A percentile compares a stretch with the other conserved stretches of the same genome.
These are phyloP conservation scores for Haematococcus lacustris DNA, from an alignment of 139 green algal genomes.

Conservation along the genomic window DNA sequence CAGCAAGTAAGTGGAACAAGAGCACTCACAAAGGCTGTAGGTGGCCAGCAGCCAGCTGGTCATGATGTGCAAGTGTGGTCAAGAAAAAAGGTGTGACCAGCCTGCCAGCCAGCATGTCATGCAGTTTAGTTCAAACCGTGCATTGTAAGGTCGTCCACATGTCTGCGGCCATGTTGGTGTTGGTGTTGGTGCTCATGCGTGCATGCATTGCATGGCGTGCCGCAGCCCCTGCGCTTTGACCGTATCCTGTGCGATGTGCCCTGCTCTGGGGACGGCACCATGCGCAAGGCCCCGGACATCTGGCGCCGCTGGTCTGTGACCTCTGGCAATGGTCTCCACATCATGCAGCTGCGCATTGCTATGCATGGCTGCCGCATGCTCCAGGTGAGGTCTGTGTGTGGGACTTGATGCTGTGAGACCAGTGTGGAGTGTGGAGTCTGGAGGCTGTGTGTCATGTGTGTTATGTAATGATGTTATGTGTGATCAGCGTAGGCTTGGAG, in stretches of 20 bases:
- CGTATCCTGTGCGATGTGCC: slow-evolving; percentile 95
- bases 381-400: slow-evolving; percentile 37
- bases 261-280: slow-evolving; percentile 93
- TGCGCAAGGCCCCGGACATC: slow-evolving; percentile 96
- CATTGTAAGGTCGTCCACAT: too few relatives aligned
- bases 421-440: neutral
- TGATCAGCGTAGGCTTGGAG: neutral
- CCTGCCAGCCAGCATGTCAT: too few relatives aligned
- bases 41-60: too few relatives aligned
- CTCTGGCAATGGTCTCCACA: slow-evolving; percentile 86
- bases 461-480: neutral
- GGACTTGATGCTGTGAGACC: neutral
- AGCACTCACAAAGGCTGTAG: too few relatives aligned
- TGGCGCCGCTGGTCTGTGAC: slow-evolving; percentile 77
- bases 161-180: too few relatives aligned
- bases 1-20: too few relatives aligned
- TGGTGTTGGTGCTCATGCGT: too few relatives aligned
- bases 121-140: too few relatives aligned
- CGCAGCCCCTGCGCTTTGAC: slow-evolving; percentile 58
- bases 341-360: slow-evolving; percentile 84
- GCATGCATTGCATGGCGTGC: neutral
- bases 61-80: too few relatives aligned
- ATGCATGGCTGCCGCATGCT: slow-evolving; percentile 75
- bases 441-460: neutral
- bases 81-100: too few relatives aligned